A percentile compares a stretch with the other conserved stretches of the same genome.
These are phyloP conservation scores for Zymoseptoria passerinii DNA, from an alignment of 2,329 filamentous ascomycete genomes.

Conservation along the genomic window DNA sequence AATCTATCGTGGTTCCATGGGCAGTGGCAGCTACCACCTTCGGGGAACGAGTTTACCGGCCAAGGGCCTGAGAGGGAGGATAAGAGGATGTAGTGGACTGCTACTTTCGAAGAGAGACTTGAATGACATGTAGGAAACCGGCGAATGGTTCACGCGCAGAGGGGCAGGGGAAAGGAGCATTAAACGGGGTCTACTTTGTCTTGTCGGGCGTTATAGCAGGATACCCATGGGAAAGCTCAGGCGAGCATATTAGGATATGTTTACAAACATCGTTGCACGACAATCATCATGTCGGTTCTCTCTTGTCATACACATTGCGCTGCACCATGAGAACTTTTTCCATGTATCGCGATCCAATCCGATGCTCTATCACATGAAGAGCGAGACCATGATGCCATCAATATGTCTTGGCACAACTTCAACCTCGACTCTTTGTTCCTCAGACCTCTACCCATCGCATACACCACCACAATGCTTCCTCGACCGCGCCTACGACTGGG, in stretches of 20 bases:
- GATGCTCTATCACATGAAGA: background rate
- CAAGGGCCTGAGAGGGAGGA: no score
- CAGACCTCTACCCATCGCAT: conserved; percentile 1
- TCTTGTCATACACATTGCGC: background rate
- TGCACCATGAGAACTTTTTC: background rate
- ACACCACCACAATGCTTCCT: conserved; percentile 19
- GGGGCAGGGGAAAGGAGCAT: background rate
- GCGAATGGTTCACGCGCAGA: background rate
- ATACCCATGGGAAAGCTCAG: background rate
- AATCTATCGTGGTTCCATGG: background rate
- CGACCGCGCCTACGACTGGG: conserved; percentile 16
- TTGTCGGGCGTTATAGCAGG: background rate
- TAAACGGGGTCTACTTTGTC: background rate
- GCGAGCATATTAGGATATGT: background rate
- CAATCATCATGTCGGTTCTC: background rate
- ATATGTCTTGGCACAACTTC: conserved; percentile 1
- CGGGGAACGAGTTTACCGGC: no score
- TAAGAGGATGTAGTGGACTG: no score
- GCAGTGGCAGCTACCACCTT: no score
- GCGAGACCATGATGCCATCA: background rate
- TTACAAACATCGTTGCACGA: background rate
- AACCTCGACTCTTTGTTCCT: background rate
- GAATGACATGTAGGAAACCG: background rate
- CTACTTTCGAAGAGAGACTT: background rate
- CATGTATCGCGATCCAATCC: background rate